Percentiles rank a stretch among this genome's conserved stretches.
These are phyloP conservation scores for Podaxis sp. DNA, from an alignment of 768 basidiomycete species.

Conservation along the genomic window DNA sequence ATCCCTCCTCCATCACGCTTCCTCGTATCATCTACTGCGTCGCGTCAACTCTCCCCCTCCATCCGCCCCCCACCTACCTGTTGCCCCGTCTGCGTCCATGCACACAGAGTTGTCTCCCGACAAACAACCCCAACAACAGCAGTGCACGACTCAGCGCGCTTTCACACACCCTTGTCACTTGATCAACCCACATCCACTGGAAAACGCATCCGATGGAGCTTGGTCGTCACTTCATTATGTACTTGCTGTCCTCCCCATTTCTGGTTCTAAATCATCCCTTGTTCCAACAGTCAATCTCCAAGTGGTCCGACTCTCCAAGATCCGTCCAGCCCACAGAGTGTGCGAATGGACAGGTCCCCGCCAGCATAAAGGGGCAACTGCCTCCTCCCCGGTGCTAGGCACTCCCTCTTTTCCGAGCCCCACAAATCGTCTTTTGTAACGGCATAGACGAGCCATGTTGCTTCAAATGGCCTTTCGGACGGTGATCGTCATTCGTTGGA, in stretches of 20 bases:
- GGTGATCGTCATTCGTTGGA: not conserved
- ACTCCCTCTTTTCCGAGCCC: not conserved
- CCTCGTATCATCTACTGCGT: not conserved
- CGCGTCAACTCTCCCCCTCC: not conserved
- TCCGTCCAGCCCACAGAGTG: constrained; percentile 6
- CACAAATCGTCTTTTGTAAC: not conserved
- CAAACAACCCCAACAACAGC: not conserved
- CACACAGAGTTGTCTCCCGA: no score
- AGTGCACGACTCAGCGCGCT: not conserved
- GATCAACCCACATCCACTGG: not conserved
- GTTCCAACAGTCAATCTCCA: not conserved
- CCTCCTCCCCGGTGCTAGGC: not conserved
- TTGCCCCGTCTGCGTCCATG: no score
- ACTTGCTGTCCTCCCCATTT: not conserved
- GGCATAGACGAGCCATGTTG: not conserved
- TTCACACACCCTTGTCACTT: not conserved
- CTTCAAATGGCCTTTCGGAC: not conserved
- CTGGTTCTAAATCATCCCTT: not conserved
- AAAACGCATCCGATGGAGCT: constrained; percentile 5
- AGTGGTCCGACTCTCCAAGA: not conserved
- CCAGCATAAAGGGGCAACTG: not conserved
- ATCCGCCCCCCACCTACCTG: not conserved
- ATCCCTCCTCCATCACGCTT: not conserved
- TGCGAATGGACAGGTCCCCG: not conserved
- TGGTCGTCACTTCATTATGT: not conserved